Evolutionary conservation across 345 rosid genomes (phyloP), one percentile per base, ranked within the genome.

Genomic region (Eucalyptus sp.): DNA sequence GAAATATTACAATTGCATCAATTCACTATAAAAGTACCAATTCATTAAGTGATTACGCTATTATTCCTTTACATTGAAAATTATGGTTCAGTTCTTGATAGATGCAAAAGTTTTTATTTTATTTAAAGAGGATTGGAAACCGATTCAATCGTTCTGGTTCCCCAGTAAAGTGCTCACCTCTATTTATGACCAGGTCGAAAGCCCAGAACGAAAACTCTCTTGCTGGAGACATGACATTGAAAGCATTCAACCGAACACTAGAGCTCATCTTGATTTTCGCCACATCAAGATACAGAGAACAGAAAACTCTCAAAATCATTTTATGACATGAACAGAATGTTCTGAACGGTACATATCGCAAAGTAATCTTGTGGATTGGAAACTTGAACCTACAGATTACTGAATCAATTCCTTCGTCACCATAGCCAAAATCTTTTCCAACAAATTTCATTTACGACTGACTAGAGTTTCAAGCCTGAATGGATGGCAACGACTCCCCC

Each of bases 401-500:
- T 12, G 46, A 76, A 76, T 76, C 48, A 20, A 76, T 76, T 76
- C 83, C 48, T 76, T 41, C 11, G 48, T 43, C 48, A 76, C 48
- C 29, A 20, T 5, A 76, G 48, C 85, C 88, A 68, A 68, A 87
- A 68, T 48, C 58, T 49, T 87, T 44, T 6, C n/a, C 41, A 44
- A 43, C 25, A 87, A 43, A 41, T 48, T 46, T 15, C 66, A 8
- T 29, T 94, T 90, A 13, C 29, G 50, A 51, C 48, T 64, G 25
- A 41, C 87, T 87, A 98, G 86, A 96, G 79, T 92, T 98, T 98
- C 86, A 97, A 54, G 8, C 96, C 98, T 2, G 99, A 98, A 88
- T 98, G 99, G 86, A 97, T 95, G 90, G 99, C 96, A 18, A 97
- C 98, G 44, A 98, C 98, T 88, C 99, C 99, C 17, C 97, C 98